These are phyloP conservation scores for Schizosaccharomyces lindneri DNA, from an alignment of 805 yeast species.

Conservation along the genomic window DNA sequence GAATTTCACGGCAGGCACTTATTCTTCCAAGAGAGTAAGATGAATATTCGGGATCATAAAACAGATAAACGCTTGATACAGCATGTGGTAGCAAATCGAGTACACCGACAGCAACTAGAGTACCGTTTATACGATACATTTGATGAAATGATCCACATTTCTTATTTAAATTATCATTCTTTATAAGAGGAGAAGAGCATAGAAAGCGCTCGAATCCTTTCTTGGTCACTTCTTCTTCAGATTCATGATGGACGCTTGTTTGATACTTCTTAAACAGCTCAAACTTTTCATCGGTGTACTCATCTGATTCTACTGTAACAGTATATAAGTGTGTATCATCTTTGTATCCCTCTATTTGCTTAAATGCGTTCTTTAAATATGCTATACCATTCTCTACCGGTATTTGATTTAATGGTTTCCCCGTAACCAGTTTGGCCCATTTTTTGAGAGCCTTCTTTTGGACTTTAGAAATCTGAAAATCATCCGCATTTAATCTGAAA, in stretches of 20 bases:
- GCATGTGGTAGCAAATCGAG: conserved; percentile 54
- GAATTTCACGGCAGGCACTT: conserved; percentile 47
- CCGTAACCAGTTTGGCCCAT: conserved; percentile 16
- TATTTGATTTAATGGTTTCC: background rate
- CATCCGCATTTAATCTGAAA: conserved; percentile 24
- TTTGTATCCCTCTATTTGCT: background rate
- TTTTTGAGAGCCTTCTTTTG: conserved; percentile 40
- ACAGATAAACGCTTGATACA: conserved; percentile 62
- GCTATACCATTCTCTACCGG: background rate
- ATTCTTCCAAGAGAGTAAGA: conserved; percentile 46
- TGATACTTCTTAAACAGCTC: conserved; percentile 43
- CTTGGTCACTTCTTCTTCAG: conserved; percentile 20
- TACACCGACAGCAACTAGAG: conserved; percentile 50
- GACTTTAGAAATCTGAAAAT: conserved; percentile 33
- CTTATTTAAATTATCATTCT: background rate
- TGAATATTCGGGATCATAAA: conserved; percentile 21
- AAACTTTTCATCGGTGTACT: conserved; percentile 7
- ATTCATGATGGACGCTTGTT: conserved; percentile 39
- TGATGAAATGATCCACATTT: conserved; percentile 48
- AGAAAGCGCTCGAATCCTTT: conserved; percentile 37
- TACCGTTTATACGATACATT: conserved; percentile 38
- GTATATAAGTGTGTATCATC: conserved; percentile 2
- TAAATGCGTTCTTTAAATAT: background rate
- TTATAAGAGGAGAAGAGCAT: conserved; percentile 39
- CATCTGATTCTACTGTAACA: conserved; percentile 5